These are phyloP conservation scores for Vitis hybrid DNA, from an alignment of 177 flowering plant genomes.

Conservation along the genomic window DNA sequence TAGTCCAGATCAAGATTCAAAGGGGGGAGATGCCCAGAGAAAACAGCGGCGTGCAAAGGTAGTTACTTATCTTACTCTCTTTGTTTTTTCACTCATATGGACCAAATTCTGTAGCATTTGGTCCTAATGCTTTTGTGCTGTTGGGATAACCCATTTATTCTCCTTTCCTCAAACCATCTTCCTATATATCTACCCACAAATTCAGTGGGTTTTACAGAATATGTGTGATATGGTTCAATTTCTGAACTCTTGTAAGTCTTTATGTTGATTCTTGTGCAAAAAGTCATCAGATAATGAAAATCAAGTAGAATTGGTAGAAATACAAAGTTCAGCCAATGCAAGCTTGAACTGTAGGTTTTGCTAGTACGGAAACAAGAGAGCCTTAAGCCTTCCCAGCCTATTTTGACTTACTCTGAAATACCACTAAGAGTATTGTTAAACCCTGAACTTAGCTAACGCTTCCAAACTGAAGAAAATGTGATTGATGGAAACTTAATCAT, in stretches of 20 bases:
- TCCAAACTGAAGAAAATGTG: too few relatives aligned
- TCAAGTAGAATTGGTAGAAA: too few relatives aligned
- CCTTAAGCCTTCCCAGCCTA: too few relatives aligned
- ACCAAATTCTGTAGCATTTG: neutral
- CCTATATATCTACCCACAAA: neutral
- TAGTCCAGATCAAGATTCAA: slow-evolving; percentile 65
- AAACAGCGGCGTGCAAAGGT: slow-evolving; percentile 80
- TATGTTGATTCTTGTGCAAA: too few relatives aligned
- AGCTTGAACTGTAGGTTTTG: too few relatives aligned
- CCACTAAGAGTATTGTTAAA: neutral
- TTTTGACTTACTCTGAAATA: too few relatives aligned
- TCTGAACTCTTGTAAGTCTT: neutral
- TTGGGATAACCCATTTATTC: neutral
- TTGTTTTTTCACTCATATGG: neutral
- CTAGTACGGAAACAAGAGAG: too few relatives aligned
- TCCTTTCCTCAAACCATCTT: neutral
- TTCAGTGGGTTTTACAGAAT: too few relatives aligned
- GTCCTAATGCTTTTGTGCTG: neutral
- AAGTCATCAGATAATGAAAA: too few relatives aligned
- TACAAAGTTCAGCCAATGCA: too few relatives aligned
- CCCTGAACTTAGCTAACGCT: too few relatives aligned
- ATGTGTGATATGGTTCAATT: neutral
- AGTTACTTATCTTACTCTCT: neutral
- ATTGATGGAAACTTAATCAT: neutral
- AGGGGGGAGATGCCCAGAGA: slow-evolving; percentile 50